A percentile compares a stretch with the other conserved stretches of the same genome.
Evolutionary conservation across 2,329 filamentous ascomycete genomes (phyloP).

Genomic region (Rhynchosporium graminicola): DNA sequence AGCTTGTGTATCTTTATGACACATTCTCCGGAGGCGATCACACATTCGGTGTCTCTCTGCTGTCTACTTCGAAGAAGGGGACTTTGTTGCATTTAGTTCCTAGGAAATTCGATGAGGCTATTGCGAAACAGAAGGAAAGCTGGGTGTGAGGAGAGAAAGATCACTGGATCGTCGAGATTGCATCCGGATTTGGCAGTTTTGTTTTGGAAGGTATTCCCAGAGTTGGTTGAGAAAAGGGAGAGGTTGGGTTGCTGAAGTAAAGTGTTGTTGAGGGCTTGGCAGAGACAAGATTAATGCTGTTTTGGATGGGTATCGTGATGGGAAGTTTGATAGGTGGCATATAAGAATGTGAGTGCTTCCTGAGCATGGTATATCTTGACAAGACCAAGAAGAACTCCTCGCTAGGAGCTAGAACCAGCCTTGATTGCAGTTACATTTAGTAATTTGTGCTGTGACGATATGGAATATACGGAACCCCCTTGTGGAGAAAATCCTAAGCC

Average conservation of each 20-base stretch:
- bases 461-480: not conserved
- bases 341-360: constrained; percentile 5
- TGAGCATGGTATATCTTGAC: not conserved
- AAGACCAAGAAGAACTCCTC: too few species aligned
- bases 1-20: constrained; percentile 44
- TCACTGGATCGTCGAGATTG: constrained; percentile 36
- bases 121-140: constrained; percentile 34
- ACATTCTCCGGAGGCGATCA: constrained; percentile 27
- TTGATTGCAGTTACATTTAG: too few species aligned
- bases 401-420: not conserved
- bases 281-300: constrained; percentile 42
- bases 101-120: constrained; percentile 34
- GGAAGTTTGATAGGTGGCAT: constrained; percentile 32
- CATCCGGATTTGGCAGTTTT: constrained; percentile 36
- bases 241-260: constrained; percentile 40
- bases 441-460: not conserved
- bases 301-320: constrained; percentile 44
- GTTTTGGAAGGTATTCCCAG: constrained; percentile 41
- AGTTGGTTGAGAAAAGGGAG: constrained; percentile 39
- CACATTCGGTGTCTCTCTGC: constrained; percentile 39
- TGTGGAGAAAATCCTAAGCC: not conserved
- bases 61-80: constrained; percentile 43
- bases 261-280: constrained; percentile 41
- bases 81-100: constrained; percentile 38
- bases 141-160: constrained; percentile 39